phyloP scores from a whole-genome alignment of 768 basidiomycete genomes.

The Lactarius psammicola region DNA sequence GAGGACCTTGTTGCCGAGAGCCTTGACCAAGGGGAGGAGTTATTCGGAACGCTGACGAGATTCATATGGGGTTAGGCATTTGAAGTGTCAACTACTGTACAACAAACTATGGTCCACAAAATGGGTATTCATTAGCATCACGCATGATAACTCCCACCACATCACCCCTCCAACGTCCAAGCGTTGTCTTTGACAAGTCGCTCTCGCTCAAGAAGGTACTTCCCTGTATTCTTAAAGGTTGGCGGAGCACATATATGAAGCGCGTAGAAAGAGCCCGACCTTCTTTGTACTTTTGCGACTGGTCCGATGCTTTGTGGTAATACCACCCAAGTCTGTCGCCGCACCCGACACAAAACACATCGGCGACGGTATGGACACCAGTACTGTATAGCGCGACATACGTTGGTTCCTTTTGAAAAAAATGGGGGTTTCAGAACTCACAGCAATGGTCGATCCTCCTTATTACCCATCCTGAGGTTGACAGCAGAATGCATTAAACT shows the following conservation, averaged over 20 bases:
- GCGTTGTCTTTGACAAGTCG: constrained; percentile 78
- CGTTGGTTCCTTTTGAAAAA: constrained; percentile 4
- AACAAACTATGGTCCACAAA: not conserved
- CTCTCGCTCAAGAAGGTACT: constrained; percentile 79
- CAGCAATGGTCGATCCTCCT: constrained; percentile 74
- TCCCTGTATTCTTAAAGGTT: constrained; percentile 47
- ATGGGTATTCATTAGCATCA: not conserved
- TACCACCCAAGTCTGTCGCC: constrained; percentile 79
- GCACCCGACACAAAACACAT: constrained; percentile 77
- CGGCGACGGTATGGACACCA: constrained; percentile 78
- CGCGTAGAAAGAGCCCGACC: constrained; percentile 41
- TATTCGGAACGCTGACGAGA: constrained; percentile 32
- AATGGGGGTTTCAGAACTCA: constrained; percentile 38
- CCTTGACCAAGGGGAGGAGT: constrained; percentile 37
- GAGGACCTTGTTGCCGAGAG: constrained; percentile 54
- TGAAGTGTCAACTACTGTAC: not conserved
- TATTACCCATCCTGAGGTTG: constrained; percentile 70
- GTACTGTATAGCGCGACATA: constrained; percentile 57
- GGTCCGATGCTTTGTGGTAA: constrained; percentile 76
- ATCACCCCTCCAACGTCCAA: constrained; percentile 60
- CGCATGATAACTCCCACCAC: not conserved
- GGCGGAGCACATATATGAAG: not conserved
- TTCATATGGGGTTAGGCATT: constrained; percentile 35
- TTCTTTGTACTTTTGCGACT: constrained; percentile 84
- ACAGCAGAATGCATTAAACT: constrained; percentile 77